Conservation (phyloP, 2,329 filamentous ascomycete genomes). For the Alternaria triticina region DNA sequence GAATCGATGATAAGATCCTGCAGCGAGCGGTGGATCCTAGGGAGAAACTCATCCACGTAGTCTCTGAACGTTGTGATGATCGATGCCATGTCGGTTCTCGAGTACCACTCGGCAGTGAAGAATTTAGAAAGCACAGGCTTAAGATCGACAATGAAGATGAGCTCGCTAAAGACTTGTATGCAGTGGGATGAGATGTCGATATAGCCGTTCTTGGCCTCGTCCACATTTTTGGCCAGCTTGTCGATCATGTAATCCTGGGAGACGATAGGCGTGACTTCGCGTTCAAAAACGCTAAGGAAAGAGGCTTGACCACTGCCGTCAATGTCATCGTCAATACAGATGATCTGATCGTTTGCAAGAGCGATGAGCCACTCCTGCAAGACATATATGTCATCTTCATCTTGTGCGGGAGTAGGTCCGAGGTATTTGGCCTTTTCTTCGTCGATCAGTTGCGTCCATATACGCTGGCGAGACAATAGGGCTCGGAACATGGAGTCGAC, state of each 20-base stretch:
- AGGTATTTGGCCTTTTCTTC: constrained; percentile 80
- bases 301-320: constrained; percentile 68
- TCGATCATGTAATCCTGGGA: constrained; percentile 75
- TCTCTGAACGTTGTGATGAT: constrained; percentile 96
- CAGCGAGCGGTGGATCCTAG: constrained; percentile 83
- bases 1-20: constrained; percentile 93
- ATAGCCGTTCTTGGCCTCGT: constrained; percentile 83
- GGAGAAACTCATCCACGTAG: constrained; percentile 86
- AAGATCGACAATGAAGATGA: constrained; percentile 94
- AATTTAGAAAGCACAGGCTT: constrained; percentile 81
- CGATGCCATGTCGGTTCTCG: constrained; percentile 83
- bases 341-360: constrained; percentile 97
- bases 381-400: constrained; percentile 78
- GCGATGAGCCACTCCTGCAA: constrained; percentile 91
- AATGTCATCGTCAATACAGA: constrained; percentile 85
- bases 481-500: constrained; percentile 95
- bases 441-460: constrained; percentile 87
- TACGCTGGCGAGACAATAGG: constrained; percentile 79
- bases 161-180: constrained; percentile 81
- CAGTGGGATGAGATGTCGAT: constrained; percentile 95
- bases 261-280: constrained; percentile 81
- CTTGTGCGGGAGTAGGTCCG: constrained; percentile 55
- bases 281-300: constrained; percentile 85
- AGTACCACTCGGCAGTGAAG: constrained; percentile 92
- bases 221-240: constrained; percentile 74